Conservation (phyloP, 768 basidiomycete species). For the Auricularia sp. region DNA sequence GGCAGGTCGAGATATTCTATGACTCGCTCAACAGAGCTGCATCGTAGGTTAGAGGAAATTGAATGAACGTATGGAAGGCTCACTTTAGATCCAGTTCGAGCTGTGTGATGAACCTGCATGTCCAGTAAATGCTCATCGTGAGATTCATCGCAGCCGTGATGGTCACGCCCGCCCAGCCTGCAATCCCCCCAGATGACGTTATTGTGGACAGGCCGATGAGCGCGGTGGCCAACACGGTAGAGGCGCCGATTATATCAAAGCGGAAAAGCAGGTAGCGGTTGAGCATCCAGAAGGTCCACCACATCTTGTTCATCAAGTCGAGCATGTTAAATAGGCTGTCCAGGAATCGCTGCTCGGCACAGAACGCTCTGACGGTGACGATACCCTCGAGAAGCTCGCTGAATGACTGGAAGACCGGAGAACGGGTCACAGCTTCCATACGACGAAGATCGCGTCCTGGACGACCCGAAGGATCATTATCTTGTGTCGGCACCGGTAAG, state of each 20-base stretch:
- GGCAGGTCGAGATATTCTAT: conserved; percentile 21
- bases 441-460: conserved; percentile 69
- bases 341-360: conserved; percentile 23
- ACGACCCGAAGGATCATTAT: conserved; percentile 28
- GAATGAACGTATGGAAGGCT: not conserved
- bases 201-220: conserved; percentile 1
- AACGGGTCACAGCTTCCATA: conserved; percentile 84
- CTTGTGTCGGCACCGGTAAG: conserved; percentile 13
- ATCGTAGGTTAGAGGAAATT: not conserved
- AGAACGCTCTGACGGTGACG: conserved; percentile 26
- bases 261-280: conserved; percentile 20
- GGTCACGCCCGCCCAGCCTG: conserved; percentile 37
- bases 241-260: conserved; percentile 7
- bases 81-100: conserved; percentile 17
- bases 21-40: conserved; percentile 17
- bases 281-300: conserved; percentile 13
- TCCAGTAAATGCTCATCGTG: conserved; percentile 9
- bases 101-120: conserved; percentile 10
- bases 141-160: conserved; percentile 29
- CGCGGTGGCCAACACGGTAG: not conserved
- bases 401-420: conserved; percentile 77
- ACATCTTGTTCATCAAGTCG: conserved; percentile 23
- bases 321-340: conserved; percentile 21
- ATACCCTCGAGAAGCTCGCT: conserved; percentile 47
- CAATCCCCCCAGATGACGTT: not conserved